Evolutionary conservation across 306 rosid species (phyloP).

Genomic region (Gillenia trifoliata): DNA sequence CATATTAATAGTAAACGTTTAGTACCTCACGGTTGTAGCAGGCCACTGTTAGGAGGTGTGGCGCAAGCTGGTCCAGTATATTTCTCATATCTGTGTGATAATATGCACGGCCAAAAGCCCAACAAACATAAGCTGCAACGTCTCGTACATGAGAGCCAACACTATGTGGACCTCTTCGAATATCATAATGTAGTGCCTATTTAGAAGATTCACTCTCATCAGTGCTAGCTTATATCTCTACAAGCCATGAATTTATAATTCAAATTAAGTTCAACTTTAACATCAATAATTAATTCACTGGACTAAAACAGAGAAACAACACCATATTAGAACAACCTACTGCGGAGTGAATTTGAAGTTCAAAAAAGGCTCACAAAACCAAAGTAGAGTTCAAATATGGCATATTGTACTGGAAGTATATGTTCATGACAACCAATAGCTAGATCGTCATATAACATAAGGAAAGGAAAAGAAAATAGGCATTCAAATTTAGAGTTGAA

Average conservation of each 20-base stretch:
- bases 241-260: neutral
- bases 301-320: neutral
- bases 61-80: slow-evolving; percentile 76
- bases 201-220: slow-evolving; percentile 19
- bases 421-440: neutral
- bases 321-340: neutral
- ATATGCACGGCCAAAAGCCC: slow-evolving; percentile 99
- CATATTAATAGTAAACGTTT: slow-evolving; percentile 14
- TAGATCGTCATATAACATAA: neutral
- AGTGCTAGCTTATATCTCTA: slow-evolving; percentile 13
- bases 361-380: neutral
- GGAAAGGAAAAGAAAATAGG: neutral
- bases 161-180: slow-evolving; percentile 98
- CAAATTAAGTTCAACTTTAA: neutral
- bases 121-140: slow-evolving; percentile 96
- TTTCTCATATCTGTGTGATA: slow-evolving; percentile 74
- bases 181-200: slow-evolving; percentile 93
- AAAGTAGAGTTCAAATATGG: neutral
- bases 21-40: slow-evolving; percentile 96
- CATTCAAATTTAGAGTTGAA: neutral
- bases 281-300: neutral
- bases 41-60: slow-evolving; percentile 87
- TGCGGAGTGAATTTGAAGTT: neutral
- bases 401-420: neutral
- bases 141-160: slow-evolving; percentile 98